These are phyloP conservation scores for Plasmodium inui DNA, from an alignment of 169 alveolate species.

Conservation along the genomic window DNA sequence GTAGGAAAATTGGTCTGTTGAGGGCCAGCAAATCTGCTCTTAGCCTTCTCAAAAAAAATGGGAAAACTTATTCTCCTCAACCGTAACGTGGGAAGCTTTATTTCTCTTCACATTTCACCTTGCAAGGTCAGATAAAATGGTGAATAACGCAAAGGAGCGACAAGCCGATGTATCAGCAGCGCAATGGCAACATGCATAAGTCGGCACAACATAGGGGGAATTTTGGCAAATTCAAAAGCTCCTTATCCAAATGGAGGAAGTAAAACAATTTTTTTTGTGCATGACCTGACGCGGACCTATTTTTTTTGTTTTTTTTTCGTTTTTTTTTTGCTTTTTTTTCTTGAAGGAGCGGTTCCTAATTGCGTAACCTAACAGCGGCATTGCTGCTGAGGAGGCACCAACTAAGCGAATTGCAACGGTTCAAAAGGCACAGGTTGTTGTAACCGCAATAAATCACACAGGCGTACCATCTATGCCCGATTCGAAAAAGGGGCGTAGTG, in stretches of 20 bases:
- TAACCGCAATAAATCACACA: neutral
- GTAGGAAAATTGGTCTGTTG: neutral
- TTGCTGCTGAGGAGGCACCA: neutral
- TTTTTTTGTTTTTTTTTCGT: too few relatives aligned
- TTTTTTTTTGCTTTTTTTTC: too few relatives aligned
- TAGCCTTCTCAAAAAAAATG: neutral
- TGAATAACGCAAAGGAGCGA: neutral
- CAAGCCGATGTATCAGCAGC: neutral
- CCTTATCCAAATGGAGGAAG: neutral
- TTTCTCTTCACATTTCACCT: neutral
- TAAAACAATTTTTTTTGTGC: neutral
- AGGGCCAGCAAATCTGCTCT: neutral
- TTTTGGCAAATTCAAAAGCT: neutral
- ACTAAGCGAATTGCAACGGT: neutral
- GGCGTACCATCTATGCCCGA: neutral
- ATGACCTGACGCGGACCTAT: neutral
- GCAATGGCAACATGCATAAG: neutral
- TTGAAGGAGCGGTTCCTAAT: too few relatives aligned
- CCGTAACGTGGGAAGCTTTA: neutral
- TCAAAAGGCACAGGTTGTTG: neutral
- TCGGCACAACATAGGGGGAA: neutral
- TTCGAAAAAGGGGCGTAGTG: neutral
- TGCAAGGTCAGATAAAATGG: neutral
- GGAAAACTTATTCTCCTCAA: neutral
- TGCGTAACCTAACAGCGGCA: neutral